Evolutionary conservation across 2,329 filamentous ascomycete species (phyloP).

Genomic region (Aspergillus sp.): DNA sequence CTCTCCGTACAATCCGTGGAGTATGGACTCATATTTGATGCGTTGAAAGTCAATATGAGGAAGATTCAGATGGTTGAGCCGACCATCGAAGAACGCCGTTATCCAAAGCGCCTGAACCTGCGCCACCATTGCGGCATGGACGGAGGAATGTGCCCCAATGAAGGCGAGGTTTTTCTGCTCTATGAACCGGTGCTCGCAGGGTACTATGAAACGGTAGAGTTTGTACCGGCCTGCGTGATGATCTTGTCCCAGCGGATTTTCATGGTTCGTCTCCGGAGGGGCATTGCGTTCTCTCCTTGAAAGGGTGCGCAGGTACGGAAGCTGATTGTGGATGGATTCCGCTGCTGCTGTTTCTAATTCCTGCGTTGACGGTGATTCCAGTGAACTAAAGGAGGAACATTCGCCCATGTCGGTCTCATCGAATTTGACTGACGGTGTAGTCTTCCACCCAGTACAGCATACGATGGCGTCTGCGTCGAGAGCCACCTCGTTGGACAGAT

Average conservation of each 20-base stretch:
- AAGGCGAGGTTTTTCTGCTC: conserved; percentile 49
- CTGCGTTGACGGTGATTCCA: conserved; percentile 47
- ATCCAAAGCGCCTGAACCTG: conserved; percentile 61
- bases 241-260: no score
- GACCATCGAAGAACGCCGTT: conserved; percentile 60
- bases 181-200: conserved; percentile 28
- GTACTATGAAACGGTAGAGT: conserved; percentile 44
- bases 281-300: background rate
- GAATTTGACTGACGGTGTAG: conserved; percentile 50
- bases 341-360: conserved; percentile 40
- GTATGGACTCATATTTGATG: background rate
- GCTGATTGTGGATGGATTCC: background rate
- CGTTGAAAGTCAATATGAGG: background rate
- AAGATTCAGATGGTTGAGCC: conserved; percentile 27
- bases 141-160: conserved; percentile 46
- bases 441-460: conserved; percentile 58
- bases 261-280: background rate
- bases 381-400: conserved; percentile 36
- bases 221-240: no score
- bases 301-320: background rate
- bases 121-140: conserved; percentile 46
- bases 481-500: conserved; percentile 53
- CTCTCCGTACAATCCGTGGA: background rate
- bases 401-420: background rate
- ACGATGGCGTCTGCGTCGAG: conserved; percentile 53